Percentiles rank a stretch among this genome's conserved stretches.
These are phyloP conservation scores for Eurotiales sp. DNA, from an alignment of 2,329 filamentous ascomycete genomes.

Conservation along the genomic window DNA sequence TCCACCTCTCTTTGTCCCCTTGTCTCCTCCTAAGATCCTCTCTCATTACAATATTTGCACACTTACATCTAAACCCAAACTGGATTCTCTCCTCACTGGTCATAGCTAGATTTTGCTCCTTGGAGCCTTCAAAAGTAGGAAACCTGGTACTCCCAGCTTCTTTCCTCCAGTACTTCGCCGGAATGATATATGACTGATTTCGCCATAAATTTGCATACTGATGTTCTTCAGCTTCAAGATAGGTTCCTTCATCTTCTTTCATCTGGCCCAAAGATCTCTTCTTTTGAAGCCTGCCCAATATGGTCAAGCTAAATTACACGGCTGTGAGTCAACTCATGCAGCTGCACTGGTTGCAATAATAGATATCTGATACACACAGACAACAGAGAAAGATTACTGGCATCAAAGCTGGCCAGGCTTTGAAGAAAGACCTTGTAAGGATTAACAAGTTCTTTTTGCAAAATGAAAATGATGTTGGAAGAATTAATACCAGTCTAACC, in stretches of 20 bases:
- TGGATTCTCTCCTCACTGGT: no score
- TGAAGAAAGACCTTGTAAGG: conserved; percentile 43
- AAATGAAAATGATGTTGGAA: no score
- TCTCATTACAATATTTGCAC: neutral
- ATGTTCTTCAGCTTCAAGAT: neutral
- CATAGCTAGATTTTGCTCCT: no score
- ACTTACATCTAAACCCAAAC: no score
- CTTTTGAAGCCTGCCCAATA: conserved; percentile 17
- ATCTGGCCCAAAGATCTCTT: neutral
- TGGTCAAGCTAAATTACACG: conserved; percentile 39
- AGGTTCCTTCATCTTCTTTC: neutral
- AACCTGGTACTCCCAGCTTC: neutral
- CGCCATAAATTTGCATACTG: no score
- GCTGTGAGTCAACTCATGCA: conserved; percentile 34
- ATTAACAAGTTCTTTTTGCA: no score
- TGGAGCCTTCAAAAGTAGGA: neutral
- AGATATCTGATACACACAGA: no score
- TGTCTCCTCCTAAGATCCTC: neutral
- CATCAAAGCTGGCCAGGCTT: conserved; percentile 42
- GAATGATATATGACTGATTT: no score
- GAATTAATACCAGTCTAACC: no score
- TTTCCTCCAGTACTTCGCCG: neutral
- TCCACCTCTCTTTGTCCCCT: neutral
- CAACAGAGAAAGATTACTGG: conserved; percentile 44
- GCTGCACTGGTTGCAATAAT: no score